Evolutionary conservation across 139 green algal species (phyloP), one percentile per base, ranked within the genome.

Genomic region (Asterochloris sp.): DNA sequence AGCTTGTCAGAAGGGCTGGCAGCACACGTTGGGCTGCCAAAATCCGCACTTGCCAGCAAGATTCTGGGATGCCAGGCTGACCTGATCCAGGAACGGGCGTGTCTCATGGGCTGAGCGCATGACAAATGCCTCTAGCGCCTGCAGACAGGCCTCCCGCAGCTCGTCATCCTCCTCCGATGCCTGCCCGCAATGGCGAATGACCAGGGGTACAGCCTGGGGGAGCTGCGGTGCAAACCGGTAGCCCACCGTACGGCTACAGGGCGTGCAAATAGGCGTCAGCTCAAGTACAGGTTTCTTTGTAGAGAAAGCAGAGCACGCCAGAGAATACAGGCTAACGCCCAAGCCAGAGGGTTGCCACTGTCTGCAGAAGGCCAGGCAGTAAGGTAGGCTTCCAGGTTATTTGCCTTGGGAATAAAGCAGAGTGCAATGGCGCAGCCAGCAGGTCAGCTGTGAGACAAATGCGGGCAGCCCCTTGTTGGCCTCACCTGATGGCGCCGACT

Each of bases 61-160:
- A 54, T 54, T n/a, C n/a, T 2, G 38, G 38, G 38, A 54, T 54
- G 38, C 38, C 38, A 54, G 38, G 38, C 38, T 54, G 38, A 54
- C 38, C 38, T 80, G 12, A 16, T 83, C 78, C 71, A 95, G 79
- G 63, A 87, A 84, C 6, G 71, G 27, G 14, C 85, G 83, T 12
- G 89, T 85, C 12, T 94, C 87, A 76, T 84, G 78, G 10, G 91
- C 91, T 61, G 88, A 95, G 29, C 89, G 88, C 76, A 89, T 83
- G 73, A 98, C 87, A 73, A 98, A 97, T 64, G 84, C 89, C 80
- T 98, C 96, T 26, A 98, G 85, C 4, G 95, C 92, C 90, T 97
- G 92, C 88, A 98, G 82, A 82, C 89, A 95, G 80, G 91, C 78
- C 87, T 98, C 95, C 61, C 88, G 81, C 62, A 98, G 86, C 89